A percentile compares a stretch with the other conserved stretches of the same genome.
Conservation (phyloP, 176 grass and related monocot genomes). For the Triticum turgidum region DNA sequence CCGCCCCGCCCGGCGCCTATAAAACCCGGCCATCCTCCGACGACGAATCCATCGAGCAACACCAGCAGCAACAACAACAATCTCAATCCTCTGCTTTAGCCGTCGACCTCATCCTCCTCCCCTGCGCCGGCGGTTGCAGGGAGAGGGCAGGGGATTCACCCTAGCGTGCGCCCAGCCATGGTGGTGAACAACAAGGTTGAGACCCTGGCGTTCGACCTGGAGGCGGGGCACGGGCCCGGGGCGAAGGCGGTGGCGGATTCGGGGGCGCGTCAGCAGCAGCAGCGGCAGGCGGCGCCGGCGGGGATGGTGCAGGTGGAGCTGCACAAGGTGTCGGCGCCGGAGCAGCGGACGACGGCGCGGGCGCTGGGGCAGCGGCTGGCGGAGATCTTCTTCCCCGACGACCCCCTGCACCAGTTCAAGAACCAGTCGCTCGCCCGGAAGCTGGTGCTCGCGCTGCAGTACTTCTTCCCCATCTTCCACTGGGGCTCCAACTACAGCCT, state of each 20-base stretch:
- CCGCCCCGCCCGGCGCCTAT: neutral
- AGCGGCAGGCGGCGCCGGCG: neutral
- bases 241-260: neutral
- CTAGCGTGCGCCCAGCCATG: constrained; percentile 13
- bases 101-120: neutral
- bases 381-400: constrained; percentile 97
- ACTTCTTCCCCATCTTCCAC: constrained; percentile 90
- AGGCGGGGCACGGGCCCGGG: constrained; percentile 16
- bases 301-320: constrained; percentile 23
- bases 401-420: constrained; percentile 92
- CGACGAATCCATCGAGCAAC: neutral
- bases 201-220: constrained; percentile 57
- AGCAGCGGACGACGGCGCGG: constrained; percentile 33
- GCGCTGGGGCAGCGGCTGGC: constrained; percentile 60
- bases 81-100: neutral
- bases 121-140: constrained; percentile 16
- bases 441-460: constrained; percentile 70
- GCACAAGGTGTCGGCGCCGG: constrained; percentile 79
- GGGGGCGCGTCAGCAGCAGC: neutral
- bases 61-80: neutral
- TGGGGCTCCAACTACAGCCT: constrained; percentile 81
- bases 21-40: neutral
- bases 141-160: neutral
- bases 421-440: constrained; percentile 66
- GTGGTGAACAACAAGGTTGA: constrained; percentile 63